A percentile compares a stretch with the other conserved stretches of the same genome.
phyloP scores from a whole-genome alignment of 1,284 basidiomycete genomes.

The Pseudozyma sp. region DNA sequence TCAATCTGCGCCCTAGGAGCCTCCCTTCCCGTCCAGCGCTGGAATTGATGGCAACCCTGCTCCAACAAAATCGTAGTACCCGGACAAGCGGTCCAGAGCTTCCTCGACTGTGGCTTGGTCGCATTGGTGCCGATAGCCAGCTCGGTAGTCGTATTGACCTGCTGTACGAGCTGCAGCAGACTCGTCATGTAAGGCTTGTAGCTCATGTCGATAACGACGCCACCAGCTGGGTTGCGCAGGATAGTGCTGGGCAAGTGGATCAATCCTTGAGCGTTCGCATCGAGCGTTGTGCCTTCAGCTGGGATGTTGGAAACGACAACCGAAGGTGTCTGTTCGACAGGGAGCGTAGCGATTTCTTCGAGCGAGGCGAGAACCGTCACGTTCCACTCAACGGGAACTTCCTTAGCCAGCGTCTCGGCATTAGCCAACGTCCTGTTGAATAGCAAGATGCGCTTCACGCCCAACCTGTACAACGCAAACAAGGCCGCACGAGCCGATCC shows the following conservation, averaged over 20 bases:
- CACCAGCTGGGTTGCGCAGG: constrained; percentile 49
- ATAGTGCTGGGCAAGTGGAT: constrained; percentile 56
- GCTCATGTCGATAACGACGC: constrained; percentile 68
- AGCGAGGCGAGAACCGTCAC: constrained; percentile 54
- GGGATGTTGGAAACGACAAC: constrained; percentile 66
- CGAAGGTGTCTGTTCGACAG: constrained; percentile 17
- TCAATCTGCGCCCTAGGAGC: constrained; percentile 57
- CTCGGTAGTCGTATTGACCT: constrained; percentile 22
- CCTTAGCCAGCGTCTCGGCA: constrained; percentile 50
- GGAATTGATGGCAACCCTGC: constrained; percentile 66
- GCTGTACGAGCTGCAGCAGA: constrained; percentile 52
- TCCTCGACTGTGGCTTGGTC: constrained; percentile 1
- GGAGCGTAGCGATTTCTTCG: constrained; percentile 22
- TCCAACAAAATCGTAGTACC: constrained; percentile 65
- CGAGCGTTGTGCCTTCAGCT: constrained; percentile 56
- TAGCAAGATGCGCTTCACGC: constrained; percentile 59
- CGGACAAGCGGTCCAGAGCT: constrained; percentile 56
- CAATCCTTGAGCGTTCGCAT: constrained; percentile 6
- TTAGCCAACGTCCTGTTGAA: constrained; percentile 66
- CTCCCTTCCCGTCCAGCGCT: constrained; percentile 60
- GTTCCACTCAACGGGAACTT: constrained; percentile 62
- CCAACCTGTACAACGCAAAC: constrained; percentile 64
- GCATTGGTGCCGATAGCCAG: too few relatives aligned
- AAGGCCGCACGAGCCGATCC: constrained; percentile 66
- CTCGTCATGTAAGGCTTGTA: constrained; percentile 65